A percentile compares a stretch with the other conserved stretches of the same genome.
Evolutionary conservation across 768 basidiomycete genomes (phyloP).

Genomic region (Podaxis pistillaris): DNA sequence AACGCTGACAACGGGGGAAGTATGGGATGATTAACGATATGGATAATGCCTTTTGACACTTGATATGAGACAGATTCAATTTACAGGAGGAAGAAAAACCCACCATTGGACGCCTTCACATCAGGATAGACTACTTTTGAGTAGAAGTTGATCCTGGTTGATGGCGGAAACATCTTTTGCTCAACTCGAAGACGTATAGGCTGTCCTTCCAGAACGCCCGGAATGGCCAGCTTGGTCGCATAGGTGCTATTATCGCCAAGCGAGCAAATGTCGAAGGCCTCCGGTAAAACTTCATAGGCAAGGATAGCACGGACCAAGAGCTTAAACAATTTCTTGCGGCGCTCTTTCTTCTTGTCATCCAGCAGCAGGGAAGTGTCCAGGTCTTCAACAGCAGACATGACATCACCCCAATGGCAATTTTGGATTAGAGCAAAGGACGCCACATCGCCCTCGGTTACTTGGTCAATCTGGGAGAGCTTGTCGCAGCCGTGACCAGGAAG

Average conservation of each 20-base stretch:
- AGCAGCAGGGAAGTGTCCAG: slow-evolving; percentile 20
- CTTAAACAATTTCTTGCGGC: slow-evolving; percentile 54
- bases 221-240: slow-evolving; percentile 42
- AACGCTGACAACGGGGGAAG: slow-evolving; percentile 54
- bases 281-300: slow-evolving; percentile 55
- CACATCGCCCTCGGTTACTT: not conserved
- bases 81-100: slow-evolving; percentile 2
- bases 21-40: slow-evolving; percentile 53
- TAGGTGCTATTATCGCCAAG: slow-evolving; percentile 56
- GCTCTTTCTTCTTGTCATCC: slow-evolving; percentile 44
- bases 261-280: slow-evolving; percentile 30
- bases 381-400: slow-evolving; percentile 3
- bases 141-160: slow-evolving; percentile 47
- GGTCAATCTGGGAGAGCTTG: slow-evolving; percentile 7
- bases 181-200: slow-evolving; percentile 44
- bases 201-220: slow-evolving; percentile 41
- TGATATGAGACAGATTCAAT: not conserved
- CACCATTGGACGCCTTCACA: slow-evolving; percentile 52
- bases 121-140: slow-evolving; percentile 41
- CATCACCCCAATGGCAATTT: slow-evolving; percentile 9
- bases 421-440: slow-evolving; percentile 23
- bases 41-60: slow-evolving; percentile 39
- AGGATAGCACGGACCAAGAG: slow-evolving; percentile 52
- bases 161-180: slow-evolving; percentile 30
- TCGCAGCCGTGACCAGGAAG: slow-evolving; percentile 26